These are phyloP conservation scores for Beta vulgaris DNA, from an alignment of 148 eudicot species.

Conservation along the genomic window DNA sequence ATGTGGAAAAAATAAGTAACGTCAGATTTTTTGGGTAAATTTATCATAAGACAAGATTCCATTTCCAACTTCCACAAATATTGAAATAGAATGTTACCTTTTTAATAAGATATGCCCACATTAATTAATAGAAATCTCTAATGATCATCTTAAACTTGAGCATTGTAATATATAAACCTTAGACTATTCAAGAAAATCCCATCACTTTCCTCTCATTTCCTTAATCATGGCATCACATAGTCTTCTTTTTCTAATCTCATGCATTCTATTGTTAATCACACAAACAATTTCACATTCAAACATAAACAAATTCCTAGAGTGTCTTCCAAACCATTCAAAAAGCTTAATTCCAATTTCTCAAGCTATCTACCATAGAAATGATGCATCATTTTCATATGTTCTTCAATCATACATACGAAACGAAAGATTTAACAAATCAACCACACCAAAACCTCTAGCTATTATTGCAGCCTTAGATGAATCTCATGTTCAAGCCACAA, in stretches of 20 bases:
- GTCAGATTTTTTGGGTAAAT: no score
- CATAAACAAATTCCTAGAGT: constrained; percentile 6
- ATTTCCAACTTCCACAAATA: no score
- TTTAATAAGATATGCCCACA: no score
- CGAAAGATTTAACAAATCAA: constrained; percentile 20
- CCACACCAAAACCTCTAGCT: constrained; percentile 27
- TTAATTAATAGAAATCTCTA: no score
- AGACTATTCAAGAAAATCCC: no score
- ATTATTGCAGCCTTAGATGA: constrained; percentile 23
- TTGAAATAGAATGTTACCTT: no score
- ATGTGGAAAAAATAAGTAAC: no score
- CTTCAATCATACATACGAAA: constrained; percentile 28
- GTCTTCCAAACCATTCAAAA: constrained; percentile 12
- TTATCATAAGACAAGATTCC: no score
- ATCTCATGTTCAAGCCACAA: constrained; percentile 27
- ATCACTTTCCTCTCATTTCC: neutral
- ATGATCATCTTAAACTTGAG: no score
- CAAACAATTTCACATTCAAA: constrained; percentile 13
- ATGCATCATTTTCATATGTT: constrained; percentile 1
- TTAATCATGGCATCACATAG: neutral
- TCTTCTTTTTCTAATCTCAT: constrained; percentile 6
- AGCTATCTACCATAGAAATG: constrained; percentile 4
- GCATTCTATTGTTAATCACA: constrained; percentile 7
- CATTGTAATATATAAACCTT: no score
- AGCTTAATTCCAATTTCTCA: neutral